Evolutionary conservation across 208 protist genomes (phyloP).

Genomic region (Leishmania turanica): DNA sequence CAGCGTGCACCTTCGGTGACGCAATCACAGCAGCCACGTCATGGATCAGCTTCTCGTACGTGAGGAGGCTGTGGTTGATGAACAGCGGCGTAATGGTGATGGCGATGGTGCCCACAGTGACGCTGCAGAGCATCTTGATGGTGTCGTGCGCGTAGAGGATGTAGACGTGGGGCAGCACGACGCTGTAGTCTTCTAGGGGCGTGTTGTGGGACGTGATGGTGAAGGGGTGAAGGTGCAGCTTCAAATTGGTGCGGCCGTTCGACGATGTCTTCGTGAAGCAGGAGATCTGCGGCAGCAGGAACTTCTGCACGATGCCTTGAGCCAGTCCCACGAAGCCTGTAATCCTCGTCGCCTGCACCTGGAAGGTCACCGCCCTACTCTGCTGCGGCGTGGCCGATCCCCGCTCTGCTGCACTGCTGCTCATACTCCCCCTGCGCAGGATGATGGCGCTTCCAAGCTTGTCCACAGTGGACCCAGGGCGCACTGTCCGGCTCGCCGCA

Average conservation of each 20-base stretch:
- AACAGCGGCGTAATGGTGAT: conserved; percentile 80
- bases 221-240: conserved; percentile 81
- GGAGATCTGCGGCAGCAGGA: conserved; percentile 66
- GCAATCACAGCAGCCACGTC: conserved; percentile 41
- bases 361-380: conserved; percentile 40
- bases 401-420: not conserved
- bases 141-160: conserved; percentile 68
- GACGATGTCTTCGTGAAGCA: conserved; percentile 69
- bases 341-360: conserved; percentile 61
- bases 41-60: conserved; percentile 60
- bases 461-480: not conserved
- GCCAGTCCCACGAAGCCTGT: conserved; percentile 54
- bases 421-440: not conserved
- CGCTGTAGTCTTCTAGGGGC: conserved; percentile 41
- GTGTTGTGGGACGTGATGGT: conserved; percentile 48
- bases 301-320: conserved; percentile 50
- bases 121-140: conserved; percentile 48
- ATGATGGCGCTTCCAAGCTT: not conserved
- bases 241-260: conserved; percentile 52
- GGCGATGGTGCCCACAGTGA: conserved; percentile 75
- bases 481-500: conserved; percentile 18
- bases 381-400: not conserved
- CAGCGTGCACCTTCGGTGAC: conserved; percentile 20
- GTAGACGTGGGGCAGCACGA: conserved; percentile 76
- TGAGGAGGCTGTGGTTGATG: conserved; percentile 74